Evolutionary conservation across 1,139 yeast species (phyloP), one percentile per base, ranked within the genome.

Genomic region (Yamadazyma aaseri): DNA sequence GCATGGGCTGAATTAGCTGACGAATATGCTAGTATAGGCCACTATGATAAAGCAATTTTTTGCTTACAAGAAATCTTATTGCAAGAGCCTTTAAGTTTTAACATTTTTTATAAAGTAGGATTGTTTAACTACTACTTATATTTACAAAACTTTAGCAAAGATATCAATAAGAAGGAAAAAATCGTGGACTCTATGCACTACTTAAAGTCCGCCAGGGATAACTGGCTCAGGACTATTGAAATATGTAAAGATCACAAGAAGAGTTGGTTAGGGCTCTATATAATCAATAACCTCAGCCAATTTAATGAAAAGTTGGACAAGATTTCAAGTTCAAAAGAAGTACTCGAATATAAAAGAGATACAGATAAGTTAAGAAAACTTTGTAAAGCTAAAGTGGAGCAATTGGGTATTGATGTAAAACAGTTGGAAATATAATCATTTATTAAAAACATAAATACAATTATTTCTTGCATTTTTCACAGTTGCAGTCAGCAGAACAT

Each of bases 1-100:
- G 64, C 86, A 1, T 87, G 95, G 95, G 71, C 79, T 30, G 95
- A 86, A 57, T 65, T 87, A 39, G 84, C 80, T 5, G 76, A 78
- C 26, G 68, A 73, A 17, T 90, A 90, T 52, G 58, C 59, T 23
- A 53, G 61, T 7, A 44, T 70, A n/a, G 89, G 89, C 1, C 79
- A 80, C 46, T 81, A 75, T 47, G 81, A 76, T 20, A 79, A 81
- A 48, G 81, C 94, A 0, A 69, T 83, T 6, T 78, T 71, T 52
- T 71, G 86, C 39, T 69, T 75, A 26, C 79, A 86, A 50, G 96
- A 90, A 50, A 73, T 85, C 1, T 56, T 89, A 15, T 49, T 86
- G 24, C 68, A 76, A 16, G 71, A 71, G 36, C 96, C 97, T 2
- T 67, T 68, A 41, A 94, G 94, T 9, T 87, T 83, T 58, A 77